Percentiles rank a stretch among this genome's conserved stretches.
Evolutionary conservation across 371 early-diverging fungal species (phyloP).

Genomic region (Syncephalastrum racemosum): DNA sequence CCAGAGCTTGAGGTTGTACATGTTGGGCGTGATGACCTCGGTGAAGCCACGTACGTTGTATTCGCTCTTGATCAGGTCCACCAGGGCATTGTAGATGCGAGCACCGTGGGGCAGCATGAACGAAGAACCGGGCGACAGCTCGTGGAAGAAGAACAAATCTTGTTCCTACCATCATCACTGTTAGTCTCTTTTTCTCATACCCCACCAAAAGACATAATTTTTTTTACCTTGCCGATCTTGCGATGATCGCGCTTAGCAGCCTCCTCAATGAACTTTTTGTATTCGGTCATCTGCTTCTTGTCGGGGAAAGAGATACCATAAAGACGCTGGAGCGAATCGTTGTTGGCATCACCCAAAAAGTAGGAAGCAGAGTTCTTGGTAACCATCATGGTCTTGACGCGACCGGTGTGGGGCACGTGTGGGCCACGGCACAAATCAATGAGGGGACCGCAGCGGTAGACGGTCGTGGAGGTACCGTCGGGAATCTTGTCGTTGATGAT

Average conservation of each 20-base stretch:
- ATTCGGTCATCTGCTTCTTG: slow-evolving; percentile 92
- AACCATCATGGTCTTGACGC: slow-evolving; percentile 93
- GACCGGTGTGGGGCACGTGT: slow-evolving; percentile 95
- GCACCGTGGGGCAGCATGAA: slow-evolving; percentile 99
- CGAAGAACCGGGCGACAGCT: slow-evolving; percentile 94
- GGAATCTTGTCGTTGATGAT: slow-evolving; percentile 92
- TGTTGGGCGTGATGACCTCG: slow-evolving; percentile 97
- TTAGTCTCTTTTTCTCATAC: background rate
- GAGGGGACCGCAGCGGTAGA: slow-evolving; percentile 98
- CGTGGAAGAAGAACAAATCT: slow-evolving; percentile 98
- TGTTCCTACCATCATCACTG: slow-evolving; percentile 56
- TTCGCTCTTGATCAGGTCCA: slow-evolving; percentile 83
- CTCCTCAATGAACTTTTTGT: slow-evolving; percentile 93
- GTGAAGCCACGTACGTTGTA: slow-evolving; percentile 81
- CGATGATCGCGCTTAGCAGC: slow-evolving; percentile 99
- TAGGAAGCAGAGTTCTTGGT: slow-evolving; percentile 98
- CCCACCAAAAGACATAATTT: background rate
- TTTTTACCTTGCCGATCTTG: slow-evolving; percentile 79
- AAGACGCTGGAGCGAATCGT: slow-evolving; percentile 97
- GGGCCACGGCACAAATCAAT: slow-evolving; percentile 99
- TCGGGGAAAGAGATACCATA: slow-evolving; percentile 99
- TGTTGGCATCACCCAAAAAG: slow-evolving; percentile 97
- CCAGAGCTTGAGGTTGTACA: slow-evolving; percentile 97
- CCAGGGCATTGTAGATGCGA: slow-evolving; percentile 92
- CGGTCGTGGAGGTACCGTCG: slow-evolving; percentile 95